Conservation (phyloP, 2,329 filamentous ascomycete species). For the Drechslerella dactyloides region DNA sequence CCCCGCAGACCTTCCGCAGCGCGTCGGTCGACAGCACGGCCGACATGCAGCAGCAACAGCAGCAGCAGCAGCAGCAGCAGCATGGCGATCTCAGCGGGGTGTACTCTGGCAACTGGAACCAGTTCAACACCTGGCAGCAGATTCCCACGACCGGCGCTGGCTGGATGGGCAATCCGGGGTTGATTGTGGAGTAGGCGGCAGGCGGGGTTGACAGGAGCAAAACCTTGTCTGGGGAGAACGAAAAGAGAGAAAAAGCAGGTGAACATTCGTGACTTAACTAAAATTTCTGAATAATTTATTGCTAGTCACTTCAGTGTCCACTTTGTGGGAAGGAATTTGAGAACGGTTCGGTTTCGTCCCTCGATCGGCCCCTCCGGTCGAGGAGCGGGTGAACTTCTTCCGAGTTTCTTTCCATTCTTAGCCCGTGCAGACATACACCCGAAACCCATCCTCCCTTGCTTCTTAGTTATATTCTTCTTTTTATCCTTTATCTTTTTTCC, state of each 20-base stretch:
- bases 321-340: conserved; percentile 19
- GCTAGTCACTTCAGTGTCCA: conserved; percentile 51
- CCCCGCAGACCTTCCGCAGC: conserved; percentile 48
- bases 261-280: conserved; percentile 51
- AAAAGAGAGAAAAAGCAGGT: conserved; percentile 22
- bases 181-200: conserved; percentile 40
- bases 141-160: conserved; percentile 34
- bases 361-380: conserved; percentile 41
- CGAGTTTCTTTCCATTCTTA: conserved; percentile 43
- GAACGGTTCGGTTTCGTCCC: conserved; percentile 16
- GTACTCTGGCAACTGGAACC: conserved; percentile 44
- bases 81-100: conserved; percentile 43
- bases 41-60: conserved; percentile 38
- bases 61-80: conserved; percentile 3
- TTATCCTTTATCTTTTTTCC: conserved; percentile 7
- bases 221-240: neutral
- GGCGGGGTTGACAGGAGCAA: neutral
- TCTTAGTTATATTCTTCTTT: conserved; percentile 18
- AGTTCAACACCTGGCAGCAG: conserved; percentile 49
- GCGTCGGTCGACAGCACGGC: conserved; percentile 48
- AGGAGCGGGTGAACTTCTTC: conserved; percentile 43
- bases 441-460: conserved; percentile 19
- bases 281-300: conserved; percentile 48
- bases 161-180: conserved; percentile 34
- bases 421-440: conserved; percentile 17